Evolutionary conservation across 495 filamentous ascomycete genomes (phyloP), one percentile per base, ranked within the genome.

Genomic region (Pseudomonodictys pantanalensis): DNA sequence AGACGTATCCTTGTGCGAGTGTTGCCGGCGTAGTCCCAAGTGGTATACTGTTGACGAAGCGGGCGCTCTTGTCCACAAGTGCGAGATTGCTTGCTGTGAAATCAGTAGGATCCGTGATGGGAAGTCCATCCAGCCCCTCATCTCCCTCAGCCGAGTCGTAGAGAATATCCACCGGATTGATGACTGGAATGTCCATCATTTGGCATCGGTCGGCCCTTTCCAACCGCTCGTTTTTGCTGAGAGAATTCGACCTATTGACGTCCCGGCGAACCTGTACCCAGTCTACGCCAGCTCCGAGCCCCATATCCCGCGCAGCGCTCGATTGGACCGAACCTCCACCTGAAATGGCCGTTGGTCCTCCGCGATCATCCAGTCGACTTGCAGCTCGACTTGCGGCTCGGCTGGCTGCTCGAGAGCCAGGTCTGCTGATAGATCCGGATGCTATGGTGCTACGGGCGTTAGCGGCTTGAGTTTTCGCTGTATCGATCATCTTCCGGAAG

Each of bases 221-320:
- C 29, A 82, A 77, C 15, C 86, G 81, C 71, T 99, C 93, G 55
- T 93, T 93, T 52, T 83, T 82, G 71, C 91, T 96, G 24, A 96
- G 77, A 0, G 92, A 91, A 66, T 95, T 97, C 11, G 92, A 91
- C 15, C 93, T 82, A 71, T 97, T 97, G 35, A 97, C 88, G 75
- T 99, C 93, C 41, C 92, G 83, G 45, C 93, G 86, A 24, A 97
- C 91, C 69, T 97, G 91, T 24, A 97, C 88, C 92, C 93, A 99
- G 69, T 97, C 93, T 23, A 87, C 83, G 20, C 69, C 73, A 26
- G 79, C 74, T 5, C 80, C 80, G 2, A 85, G 73, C 3, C 85
- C 89, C 79, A 85, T 85, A 33, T 92, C 89, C 41, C 83, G 77
- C 20, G 82, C 81, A 44, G 52, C 52, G 24, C 49, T 66, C 1